Conservation (phyloP, 371 early-diverging fungal species). For the Phascolomyces articulosus region DNA sequence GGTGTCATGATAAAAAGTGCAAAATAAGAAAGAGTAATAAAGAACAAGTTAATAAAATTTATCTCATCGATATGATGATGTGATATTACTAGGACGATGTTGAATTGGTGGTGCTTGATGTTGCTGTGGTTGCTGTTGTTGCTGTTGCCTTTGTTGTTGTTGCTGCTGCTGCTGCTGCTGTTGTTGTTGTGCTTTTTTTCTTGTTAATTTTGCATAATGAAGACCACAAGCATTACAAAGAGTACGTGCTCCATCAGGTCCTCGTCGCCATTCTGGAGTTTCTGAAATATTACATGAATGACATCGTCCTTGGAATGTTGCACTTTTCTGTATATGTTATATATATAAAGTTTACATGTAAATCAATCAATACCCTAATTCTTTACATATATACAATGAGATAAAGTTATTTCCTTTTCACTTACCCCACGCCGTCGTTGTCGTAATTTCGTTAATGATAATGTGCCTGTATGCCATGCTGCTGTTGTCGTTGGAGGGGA, state of each 20-base stretch:
- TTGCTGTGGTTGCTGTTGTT: constrained; percentile 5
- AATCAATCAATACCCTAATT: too few species aligned
- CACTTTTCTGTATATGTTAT: constrained; percentile 29
- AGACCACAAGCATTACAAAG: constrained; percentile 74
- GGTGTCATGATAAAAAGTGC: too few species aligned
- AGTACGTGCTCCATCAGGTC: constrained; percentile 69
- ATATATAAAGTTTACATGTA: not conserved
- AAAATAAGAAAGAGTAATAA: not conserved
- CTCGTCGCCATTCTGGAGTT: constrained; percentile 76
- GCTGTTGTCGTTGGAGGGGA: constrained; percentile 10
- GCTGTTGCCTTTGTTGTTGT: constrained; percentile 7
- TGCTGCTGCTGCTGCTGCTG: constrained; percentile 10
- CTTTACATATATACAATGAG: too few species aligned
- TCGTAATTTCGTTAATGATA: constrained; percentile 9
- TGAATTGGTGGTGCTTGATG: not conserved
- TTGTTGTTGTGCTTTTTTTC: constrained; percentile 22
- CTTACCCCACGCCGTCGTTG: constrained; percentile 35
- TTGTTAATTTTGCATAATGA: constrained; percentile 34
- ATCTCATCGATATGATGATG: not conserved
- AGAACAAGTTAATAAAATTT: not conserved
- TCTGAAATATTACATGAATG: constrained; percentile 66
- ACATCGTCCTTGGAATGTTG: constrained; percentile 54
- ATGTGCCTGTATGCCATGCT: constrained; percentile 17
- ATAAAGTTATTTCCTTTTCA: constrained; percentile 6
- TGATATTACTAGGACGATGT: not conserved